Evolutionary conservation across 176 grass and related monocot genomes (phyloP).

Genomic region (Juncus inflexus): DNA sequence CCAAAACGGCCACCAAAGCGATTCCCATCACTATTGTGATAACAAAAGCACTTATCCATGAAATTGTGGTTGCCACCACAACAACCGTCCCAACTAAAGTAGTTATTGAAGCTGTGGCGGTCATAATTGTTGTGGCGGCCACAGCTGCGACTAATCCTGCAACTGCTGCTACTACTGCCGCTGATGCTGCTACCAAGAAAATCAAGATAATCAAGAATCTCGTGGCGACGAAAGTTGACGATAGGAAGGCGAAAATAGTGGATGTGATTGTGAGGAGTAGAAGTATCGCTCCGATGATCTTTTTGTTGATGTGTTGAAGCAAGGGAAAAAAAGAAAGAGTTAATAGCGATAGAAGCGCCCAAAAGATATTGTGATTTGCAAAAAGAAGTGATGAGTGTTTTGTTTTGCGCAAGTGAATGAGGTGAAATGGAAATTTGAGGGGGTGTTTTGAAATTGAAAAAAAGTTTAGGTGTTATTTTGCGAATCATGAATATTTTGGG

Average conservation of each 20-base stretch:
- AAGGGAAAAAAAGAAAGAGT: not conserved
- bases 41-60: conserved; percentile 14
- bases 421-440: no score
- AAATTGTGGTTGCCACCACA: conserved; percentile 12
- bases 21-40: not conserved
- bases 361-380: no score
- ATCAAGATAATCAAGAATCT: conserved; percentile 16
- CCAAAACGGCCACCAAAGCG: not conserved
- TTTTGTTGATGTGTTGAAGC: not conserved
- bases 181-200: conserved; percentile 1
- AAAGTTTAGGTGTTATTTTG: no score
- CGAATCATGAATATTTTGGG: no score
- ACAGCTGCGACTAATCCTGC: conserved; percentile 11
- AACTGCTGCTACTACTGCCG: conserved; percentile 21
- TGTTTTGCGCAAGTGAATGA: no score
- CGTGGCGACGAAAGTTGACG: conserved; percentile 2
- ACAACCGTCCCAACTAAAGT: not conserved
- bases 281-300: not conserved
- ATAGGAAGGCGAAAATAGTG: conserved; percentile 15
- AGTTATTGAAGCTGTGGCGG: not conserved
- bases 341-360: no score
- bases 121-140: conserved; percentile 8
- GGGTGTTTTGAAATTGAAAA: no score
- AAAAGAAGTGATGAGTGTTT: no score
- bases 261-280: conserved; percentile 6